Base-by-base conservation (phyloP, 208 protist genomes). In the Acanthamoeba royreba region DNA sequence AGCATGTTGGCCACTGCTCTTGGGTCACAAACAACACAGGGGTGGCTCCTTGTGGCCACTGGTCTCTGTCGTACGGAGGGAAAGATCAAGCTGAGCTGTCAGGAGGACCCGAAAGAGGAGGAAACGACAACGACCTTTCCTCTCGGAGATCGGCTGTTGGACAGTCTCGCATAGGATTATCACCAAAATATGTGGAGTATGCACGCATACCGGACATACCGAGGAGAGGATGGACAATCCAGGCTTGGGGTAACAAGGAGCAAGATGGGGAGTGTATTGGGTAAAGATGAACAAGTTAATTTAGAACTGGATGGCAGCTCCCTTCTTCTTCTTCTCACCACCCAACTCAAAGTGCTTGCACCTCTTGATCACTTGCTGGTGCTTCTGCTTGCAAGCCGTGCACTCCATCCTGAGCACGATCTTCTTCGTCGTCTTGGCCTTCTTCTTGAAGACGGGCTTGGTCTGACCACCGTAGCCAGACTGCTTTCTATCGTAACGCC, bases 391-490 rank as follows among this genome's bases (percentile, higher is more conserved):
- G 98, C 99, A 99, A 69, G 97, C 94, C 66, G 98, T 98, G 98
- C 99, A 99, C 97, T 99, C 98, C 38, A 99, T 97, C 96, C 99
- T 99, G 45, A 99, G 97, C 25, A 99, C 98, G 97, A 99, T 99
- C 98, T 99, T 99, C 98, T 99, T 99, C 77, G 99, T 99, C 38
- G 99, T 99, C 98, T 99, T 99, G 66, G 99, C 98, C 98, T 99
- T 99, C 98, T 99, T 99, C 97, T 99, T 98, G 98, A 99, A 99
- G 94, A 99, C 98, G 63, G 99, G 99, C 98, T 99, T 99, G 95
- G 99, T 99, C 98, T 99, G 99, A 97, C 99, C 99, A 98, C 99
- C 99, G 96, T 99, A 99, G 97, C 99, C 99, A 63, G 97, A 97
- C 98, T 99, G 99, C 97, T 99, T 99, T 89, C 98, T 97, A 97